Evolutionary conservation across 495 filamentous ascomycete genomes (phyloP).

Genomic region (Articulospora tetracladia): DNA sequence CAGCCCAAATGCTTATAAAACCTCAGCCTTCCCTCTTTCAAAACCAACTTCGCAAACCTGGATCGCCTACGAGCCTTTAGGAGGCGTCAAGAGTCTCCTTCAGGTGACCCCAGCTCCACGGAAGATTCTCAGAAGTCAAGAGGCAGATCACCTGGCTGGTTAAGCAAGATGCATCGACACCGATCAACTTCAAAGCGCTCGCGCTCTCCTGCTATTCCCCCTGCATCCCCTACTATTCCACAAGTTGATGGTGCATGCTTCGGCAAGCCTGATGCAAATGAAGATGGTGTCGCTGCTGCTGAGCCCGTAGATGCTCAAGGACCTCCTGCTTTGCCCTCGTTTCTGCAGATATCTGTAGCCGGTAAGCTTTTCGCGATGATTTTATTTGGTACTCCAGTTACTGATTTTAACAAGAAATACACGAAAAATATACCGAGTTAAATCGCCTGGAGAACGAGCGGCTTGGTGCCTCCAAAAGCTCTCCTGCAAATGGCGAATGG

Average conservation of each 20-base stretch:
- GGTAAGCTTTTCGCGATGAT: slow-evolving; percentile 22
- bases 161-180: slow-evolving; percentile 21
- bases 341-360: slow-evolving; percentile 33
- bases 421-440: slow-evolving; percentile 20
- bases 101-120: background rate
- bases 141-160: slow-evolving; percentile 22
- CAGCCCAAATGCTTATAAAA: background rate
- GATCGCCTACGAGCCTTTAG: slow-evolving; percentile 26
- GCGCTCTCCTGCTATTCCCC: slow-evolving; percentile 6
- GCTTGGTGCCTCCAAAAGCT: slow-evolving; percentile 6
- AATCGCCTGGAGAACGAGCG: slow-evolving; percentile 23
- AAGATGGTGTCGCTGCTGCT: background rate
- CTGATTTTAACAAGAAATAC: slow-evolving; percentile 14
- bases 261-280: slow-evolving; percentile 16
- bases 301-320: background rate
- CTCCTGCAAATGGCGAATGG: slow-evolving; percentile 34
- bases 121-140: slow-evolving; percentile 8
- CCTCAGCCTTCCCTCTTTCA: background rate
- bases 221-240: background rate
- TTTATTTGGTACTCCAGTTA: background rate
- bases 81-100: slow-evolving; percentile 23
- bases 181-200: slow-evolving; percentile 17
- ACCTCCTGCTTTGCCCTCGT: slow-evolving; percentile 33
- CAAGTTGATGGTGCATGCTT: slow-evolving; percentile 22
- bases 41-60: slow-evolving; percentile 14